These are phyloP conservation scores for Sporormia fimetaria DNA, from an alignment of 495 filamentous ascomycete species.

Conservation along the genomic window DNA sequence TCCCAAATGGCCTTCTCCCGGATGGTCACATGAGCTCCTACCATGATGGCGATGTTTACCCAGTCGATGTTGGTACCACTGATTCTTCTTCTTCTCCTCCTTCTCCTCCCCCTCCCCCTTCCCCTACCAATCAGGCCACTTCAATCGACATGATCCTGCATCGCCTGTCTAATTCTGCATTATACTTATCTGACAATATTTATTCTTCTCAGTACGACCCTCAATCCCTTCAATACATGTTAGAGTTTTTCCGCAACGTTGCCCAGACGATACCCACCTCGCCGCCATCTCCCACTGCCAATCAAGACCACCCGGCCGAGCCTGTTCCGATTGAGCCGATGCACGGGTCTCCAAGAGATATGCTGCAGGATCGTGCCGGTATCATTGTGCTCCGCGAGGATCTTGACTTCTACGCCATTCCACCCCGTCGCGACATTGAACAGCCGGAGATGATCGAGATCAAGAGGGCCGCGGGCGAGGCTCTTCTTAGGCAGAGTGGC, in stretches of 20 bases:
- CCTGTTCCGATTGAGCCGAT: conserved; percentile 56
- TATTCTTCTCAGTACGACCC: conserved; percentile 76
- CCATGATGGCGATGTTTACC: conserved; percentile 84
- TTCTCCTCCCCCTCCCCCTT: conserved; percentile 24
- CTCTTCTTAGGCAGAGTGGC: conserved; percentile 78
- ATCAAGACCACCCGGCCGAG: conserved; percentile 37
- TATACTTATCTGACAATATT: conserved; percentile 47
- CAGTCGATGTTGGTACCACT: conserved; percentile 74
- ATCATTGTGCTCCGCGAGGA: conserved; percentile 97
- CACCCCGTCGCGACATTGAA: conserved; percentile 72
- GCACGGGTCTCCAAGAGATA: conserved; percentile 58
- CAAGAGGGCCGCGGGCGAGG: conserved; percentile 82
- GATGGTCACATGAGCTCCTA: conserved; percentile 94
- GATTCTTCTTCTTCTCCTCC: conserved; percentile 25
- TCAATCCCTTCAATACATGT: conserved; percentile 92
- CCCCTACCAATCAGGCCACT: conserved; percentile 31
- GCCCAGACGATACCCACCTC: conserved; percentile 82
- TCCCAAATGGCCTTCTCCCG: conserved; percentile 93
- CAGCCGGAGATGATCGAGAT: conserved; percentile 91
- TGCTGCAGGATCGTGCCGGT: conserved; percentile 79
- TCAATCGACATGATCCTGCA: conserved; percentile 25
- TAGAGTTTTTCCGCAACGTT: conserved; percentile 95
- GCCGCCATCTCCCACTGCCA: conserved; percentile 43
- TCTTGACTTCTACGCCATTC: conserved; percentile 94
- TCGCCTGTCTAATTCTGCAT: conserved; percentile 37